Percentiles rank a stretch among this genome's conserved stretches.
These are phyloP conservation scores for Cutaneotrichosporon arboriforme DNA, from an alignment of 1,284 basidiomycete genomes.

Conservation along the genomic window DNA sequence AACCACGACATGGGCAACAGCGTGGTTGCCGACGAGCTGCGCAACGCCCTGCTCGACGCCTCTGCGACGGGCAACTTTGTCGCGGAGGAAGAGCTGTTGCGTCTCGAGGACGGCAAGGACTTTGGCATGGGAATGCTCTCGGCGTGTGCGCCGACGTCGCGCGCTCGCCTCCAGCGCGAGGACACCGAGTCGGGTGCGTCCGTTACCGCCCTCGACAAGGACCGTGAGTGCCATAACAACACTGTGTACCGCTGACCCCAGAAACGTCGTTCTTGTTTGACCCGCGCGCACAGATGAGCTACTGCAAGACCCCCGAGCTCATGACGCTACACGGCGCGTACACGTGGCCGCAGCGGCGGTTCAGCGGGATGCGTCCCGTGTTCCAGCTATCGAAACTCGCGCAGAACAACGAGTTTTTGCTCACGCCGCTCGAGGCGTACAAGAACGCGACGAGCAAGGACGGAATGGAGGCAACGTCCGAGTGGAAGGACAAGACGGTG, in stretches of 20 bases:
- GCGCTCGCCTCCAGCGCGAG: neutral
- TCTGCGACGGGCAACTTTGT: slow-evolving; percentile 25
- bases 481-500: slow-evolving; percentile 43
- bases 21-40: slow-evolving; percentile 36
- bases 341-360: slow-evolving; percentile 34
- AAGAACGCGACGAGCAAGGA: slow-evolving; percentile 27
- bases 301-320: slow-evolving; percentile 36
- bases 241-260: slow-evolving; percentile 16
- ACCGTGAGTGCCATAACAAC: neutral
- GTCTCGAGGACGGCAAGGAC: slow-evolving; percentile 2
- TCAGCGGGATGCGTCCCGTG: slow-evolving; percentile 38
- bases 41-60: slow-evolving; percentile 26
- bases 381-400: slow-evolving; percentile 45
- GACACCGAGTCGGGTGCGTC: neutral
- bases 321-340: slow-evolving; percentile 38
- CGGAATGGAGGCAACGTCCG: neutral
- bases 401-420: slow-evolving; percentile 40
- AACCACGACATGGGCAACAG: slow-evolving; percentile 45
- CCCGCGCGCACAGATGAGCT: slow-evolving; percentile 25
- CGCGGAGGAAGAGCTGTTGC: slow-evolving; percentile 26
- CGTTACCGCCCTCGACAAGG: slow-evolving; percentile 2
- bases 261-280: slow-evolving; percentile 40
- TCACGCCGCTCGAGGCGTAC: slow-evolving; percentile 45
- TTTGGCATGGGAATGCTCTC: slow-evolving; percentile 1
- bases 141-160: neutral